phyloP scores from a whole-genome alignment of 2,329 filamentous ascomycete genomes.

The Dothistroma septosporum region DNA sequence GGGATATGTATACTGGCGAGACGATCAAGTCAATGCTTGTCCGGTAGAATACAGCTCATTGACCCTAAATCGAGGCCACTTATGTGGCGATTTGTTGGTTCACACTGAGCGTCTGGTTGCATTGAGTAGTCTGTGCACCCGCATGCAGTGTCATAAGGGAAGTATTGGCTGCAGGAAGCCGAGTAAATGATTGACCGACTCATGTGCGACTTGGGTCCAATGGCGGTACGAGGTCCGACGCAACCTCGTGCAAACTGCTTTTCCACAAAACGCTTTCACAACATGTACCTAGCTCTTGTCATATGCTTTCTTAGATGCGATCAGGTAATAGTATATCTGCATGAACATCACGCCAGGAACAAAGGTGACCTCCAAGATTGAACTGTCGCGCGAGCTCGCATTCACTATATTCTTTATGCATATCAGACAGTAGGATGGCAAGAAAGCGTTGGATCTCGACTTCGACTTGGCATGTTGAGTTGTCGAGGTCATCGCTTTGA shows the following conservation, averaged over 20 bases:
- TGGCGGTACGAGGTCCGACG: background rate
- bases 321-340: background rate
- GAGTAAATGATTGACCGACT: background rate
- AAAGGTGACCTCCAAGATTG: background rate
- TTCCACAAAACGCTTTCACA: background rate
- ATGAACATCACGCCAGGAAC: background rate
- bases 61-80: too few species aligned
- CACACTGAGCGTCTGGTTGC: too few species aligned
- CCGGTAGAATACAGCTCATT: constrained; percentile 26
- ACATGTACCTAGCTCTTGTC: background rate
- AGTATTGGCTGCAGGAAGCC: background rate
- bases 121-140: too few species aligned
- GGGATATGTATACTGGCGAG: constrained; percentile 37
- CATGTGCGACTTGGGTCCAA: background rate
- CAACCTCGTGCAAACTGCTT: background rate
- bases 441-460: background rate
- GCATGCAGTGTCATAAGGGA: too few species aligned
- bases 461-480: background rate
- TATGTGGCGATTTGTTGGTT: too few species aligned
- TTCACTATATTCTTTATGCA: background rate
- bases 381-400: background rate
- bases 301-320: too few species aligned
- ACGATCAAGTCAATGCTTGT: constrained; percentile 39
- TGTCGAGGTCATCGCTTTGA: background rate
- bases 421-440: background rate